Conservation (phyloP, 2,329 filamentous ascomycete genomes). For the Seiridium cupressi region DNA sequence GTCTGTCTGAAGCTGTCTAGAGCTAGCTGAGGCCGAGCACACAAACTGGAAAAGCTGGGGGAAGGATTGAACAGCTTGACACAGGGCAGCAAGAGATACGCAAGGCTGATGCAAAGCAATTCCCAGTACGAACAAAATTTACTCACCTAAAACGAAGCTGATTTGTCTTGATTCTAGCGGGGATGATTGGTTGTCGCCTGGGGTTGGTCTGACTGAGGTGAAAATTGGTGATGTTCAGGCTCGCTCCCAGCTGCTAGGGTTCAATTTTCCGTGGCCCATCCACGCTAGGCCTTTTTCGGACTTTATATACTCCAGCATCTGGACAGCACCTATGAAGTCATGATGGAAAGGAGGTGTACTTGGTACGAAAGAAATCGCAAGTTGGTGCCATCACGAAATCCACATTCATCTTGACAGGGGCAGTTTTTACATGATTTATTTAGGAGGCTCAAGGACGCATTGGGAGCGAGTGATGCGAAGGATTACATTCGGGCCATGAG, state of each 20-base stretch:
- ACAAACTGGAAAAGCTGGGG: slow-evolving; percentile 5
- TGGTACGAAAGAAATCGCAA: neutral
- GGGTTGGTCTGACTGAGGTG: slow-evolving; percentile 1
- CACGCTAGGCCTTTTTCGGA: slow-evolving; percentile 10
- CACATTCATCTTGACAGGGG: too few relatives aligned
- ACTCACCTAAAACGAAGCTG: slow-evolving; percentile 7
- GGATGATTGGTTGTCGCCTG: slow-evolving; percentile 11
- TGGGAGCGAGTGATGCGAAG: neutral
- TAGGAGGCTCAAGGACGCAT: neutral
- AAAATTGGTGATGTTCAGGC: slow-evolving; percentile 9
- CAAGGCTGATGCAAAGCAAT: neutral
- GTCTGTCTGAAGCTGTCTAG: slow-evolving; percentile 1
- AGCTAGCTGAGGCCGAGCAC: slow-evolving; percentile 6
- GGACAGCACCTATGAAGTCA: neutral
- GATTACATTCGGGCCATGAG: neutral
- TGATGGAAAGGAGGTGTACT: neutral
- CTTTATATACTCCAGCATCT: neutral
- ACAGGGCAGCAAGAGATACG: neutral
- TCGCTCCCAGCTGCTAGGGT: slow-evolving; percentile 10
- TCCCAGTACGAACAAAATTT: neutral
- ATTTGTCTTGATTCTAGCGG: slow-evolving; percentile 7
- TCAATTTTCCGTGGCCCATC: slow-evolving; percentile 13
- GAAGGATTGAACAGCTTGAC: neutral
- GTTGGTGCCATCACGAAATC: too few relatives aligned
- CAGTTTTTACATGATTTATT: neutral